Evolutionary conservation across 1,284 basidiomycete species (phyloP).

Genomic region (Moniliophthora roreri): DNA sequence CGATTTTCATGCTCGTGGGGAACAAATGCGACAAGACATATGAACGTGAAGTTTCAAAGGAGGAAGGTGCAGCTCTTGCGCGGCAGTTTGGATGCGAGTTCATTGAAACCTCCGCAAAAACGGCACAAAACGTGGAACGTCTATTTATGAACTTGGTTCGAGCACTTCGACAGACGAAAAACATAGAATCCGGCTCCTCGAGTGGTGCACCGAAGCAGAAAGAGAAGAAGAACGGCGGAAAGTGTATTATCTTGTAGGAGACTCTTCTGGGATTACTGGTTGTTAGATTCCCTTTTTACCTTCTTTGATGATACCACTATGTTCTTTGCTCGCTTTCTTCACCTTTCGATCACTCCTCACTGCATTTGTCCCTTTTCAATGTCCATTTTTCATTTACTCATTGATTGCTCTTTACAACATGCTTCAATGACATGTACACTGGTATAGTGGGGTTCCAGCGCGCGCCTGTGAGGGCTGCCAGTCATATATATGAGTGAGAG

Average conservation of each 20-base stretch:
- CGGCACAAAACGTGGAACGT: conserved; percentile 91
- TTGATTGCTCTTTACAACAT: conserved; percentile 18
- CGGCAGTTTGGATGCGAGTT: conserved; percentile 91
- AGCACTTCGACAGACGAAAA: conserved; percentile 74
- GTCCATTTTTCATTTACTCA: conserved; percentile 16
- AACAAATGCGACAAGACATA: conserved; percentile 90
- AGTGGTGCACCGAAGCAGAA: conserved; percentile 30
- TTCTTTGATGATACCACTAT: conserved; percentile 77
- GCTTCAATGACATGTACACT: conserved; percentile 6
- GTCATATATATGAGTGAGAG: no score
- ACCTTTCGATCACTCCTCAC: conserved; percentile 29
- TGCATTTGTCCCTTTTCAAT: conserved; percentile 33
- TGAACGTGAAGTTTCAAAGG: conserved; percentile 84
- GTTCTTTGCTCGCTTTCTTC: conserved; percentile 36
- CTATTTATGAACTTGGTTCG: conserved; percentile 92
- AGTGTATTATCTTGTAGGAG: conserved; percentile 81
- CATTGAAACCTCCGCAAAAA: conserved; percentile 96
- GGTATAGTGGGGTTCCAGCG: background rate
- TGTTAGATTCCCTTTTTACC: conserved; percentile 63
- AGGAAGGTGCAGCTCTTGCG: conserved; percentile 87
- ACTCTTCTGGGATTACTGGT: conserved; percentile 55
- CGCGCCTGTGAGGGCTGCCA: background rate
- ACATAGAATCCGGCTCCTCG: conserved; percentile 38
- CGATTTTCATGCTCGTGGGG: conserved; percentile 87
- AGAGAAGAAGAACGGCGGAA: conserved; percentile 45